These are phyloP conservation scores for Aspergillus neoniger DNA, from an alignment of 2,329 filamentous ascomycete species.

Conservation along the genomic window DNA sequence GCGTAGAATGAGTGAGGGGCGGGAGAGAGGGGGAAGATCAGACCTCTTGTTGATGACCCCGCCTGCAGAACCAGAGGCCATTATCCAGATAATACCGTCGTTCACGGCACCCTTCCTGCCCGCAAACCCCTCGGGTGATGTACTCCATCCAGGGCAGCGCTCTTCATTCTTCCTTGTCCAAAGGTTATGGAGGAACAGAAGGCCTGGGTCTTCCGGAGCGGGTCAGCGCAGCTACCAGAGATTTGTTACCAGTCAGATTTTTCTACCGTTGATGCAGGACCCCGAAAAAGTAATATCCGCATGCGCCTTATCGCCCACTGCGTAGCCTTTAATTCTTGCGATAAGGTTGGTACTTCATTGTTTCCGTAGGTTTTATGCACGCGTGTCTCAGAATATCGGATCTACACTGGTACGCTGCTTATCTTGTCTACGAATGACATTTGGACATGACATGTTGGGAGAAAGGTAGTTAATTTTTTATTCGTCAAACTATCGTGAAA, in stretches of 20 bases:
- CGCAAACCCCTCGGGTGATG: conserved; percentile 52
- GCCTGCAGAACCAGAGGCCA: conserved; percentile 75
- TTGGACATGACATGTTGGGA: not conserved
- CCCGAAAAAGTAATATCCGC: not conserved
- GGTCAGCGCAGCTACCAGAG: not conserved
- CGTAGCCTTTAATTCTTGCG: not conserved
- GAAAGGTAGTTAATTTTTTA: conserved; percentile 26
- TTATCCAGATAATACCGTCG: conserved; percentile 72
- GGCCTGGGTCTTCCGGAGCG: conserved; percentile 9
- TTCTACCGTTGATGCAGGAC: not conserved
- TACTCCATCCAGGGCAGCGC: conserved; percentile 43
- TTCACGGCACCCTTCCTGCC: conserved; percentile 68
- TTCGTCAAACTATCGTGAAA: conserved; percentile 44
- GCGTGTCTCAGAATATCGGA: too few relatives aligned
- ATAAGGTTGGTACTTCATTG: not conserved
- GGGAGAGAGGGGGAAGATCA: conserved; percentile 16
- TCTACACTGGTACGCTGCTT: not conserved
- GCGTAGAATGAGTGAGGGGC: conserved; percentile 5
- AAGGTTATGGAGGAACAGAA: not conserved
- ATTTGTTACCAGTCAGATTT: conserved; percentile 7
- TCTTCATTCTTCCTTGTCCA: conserved; percentile 30
- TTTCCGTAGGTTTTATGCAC: not conserved
- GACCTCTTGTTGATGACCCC: conserved; percentile 78
- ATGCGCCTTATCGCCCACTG: not conserved
- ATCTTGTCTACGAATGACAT: not conserved